A percentile compares a stretch with the other conserved stretches of the same genome.
phyloP scores from a whole-genome alignment of 1,284 basidiomycete genomes.

The Trichosporon asahii region DNA sequence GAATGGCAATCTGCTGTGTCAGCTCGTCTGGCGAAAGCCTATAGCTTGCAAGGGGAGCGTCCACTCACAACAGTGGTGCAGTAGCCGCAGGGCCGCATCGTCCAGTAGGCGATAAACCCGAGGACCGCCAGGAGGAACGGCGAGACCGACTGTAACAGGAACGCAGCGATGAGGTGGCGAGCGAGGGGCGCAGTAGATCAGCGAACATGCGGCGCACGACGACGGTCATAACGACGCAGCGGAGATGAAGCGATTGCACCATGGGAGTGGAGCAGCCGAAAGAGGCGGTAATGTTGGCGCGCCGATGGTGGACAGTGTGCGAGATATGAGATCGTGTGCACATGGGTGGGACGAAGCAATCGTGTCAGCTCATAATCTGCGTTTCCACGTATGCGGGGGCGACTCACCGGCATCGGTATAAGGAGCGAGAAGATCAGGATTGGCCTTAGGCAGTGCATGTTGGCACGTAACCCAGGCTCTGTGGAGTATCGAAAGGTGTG shows the following conservation, averaged over 20 bases:
- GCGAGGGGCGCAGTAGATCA: background rate
- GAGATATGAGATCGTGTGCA: background rate
- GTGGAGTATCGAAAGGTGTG: background rate
- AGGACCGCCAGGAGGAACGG: conserved; percentile 35
- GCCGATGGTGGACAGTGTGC: background rate
- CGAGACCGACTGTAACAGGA: conserved; percentile 29
- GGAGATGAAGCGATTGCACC: background rate
- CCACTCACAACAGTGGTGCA: conserved; percentile 36
- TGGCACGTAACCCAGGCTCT: conserved; percentile 4
- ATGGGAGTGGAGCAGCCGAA: background rate
- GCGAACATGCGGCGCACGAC: background rate
- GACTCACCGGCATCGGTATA: conserved; percentile 34
- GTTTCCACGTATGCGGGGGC: too few relatives aligned
- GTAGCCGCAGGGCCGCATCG: conserved; percentile 39
- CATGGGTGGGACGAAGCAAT: background rate
- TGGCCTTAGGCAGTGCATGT: conserved; percentile 57
- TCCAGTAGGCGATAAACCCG: conserved; percentile 29
- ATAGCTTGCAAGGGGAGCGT: background rate
- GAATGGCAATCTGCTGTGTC: conserved; percentile 31
- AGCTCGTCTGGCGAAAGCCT: background rate
- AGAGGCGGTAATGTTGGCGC: background rate
- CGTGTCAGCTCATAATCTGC: conserved; percentile 2
- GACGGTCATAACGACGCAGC: background rate
- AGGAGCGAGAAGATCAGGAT: conserved; percentile 69
- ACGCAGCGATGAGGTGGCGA: background rate